These are phyloP conservation scores for Microcyclosporella mali DNA, from an alignment of 2,329 filamentous ascomycete species.

Conservation along the genomic window DNA sequence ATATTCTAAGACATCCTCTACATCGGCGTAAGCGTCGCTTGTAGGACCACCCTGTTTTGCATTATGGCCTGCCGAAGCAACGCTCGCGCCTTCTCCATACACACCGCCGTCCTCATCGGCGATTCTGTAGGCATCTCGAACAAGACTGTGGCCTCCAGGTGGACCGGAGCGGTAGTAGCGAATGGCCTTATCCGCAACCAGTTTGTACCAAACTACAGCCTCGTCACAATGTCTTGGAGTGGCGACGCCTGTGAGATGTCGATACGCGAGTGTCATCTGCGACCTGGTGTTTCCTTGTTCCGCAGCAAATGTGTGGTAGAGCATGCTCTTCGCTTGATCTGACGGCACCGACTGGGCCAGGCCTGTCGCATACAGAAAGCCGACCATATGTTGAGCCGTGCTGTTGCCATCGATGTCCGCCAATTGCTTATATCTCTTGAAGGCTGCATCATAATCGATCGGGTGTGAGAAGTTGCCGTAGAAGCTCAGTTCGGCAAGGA, in stretches of 20 bases:
- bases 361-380: conserved; percentile 91
- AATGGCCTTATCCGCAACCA: conserved; percentile 88
- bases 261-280: conserved; percentile 88
- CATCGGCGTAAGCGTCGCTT: conserved; percentile 74
- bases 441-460: conserved; percentile 70
- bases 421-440: conserved; percentile 72
- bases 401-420: conserved; percentile 74
- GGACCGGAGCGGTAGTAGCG: conserved; percentile 82
- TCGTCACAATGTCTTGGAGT: conserved; percentile 79
- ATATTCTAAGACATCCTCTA: conserved; percentile 93
- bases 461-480: conserved; percentile 90
- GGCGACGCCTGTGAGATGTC: conserved; percentile 78
- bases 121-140: conserved; percentile 73
- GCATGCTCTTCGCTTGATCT: conserved; percentile 83
- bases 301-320: conserved; percentile 93
- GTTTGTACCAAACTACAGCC: conserved; percentile 83
- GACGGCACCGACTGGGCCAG: conserved; percentile 72
- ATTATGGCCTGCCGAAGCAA: conserved; percentile 76
- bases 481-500: conserved; percentile 92
- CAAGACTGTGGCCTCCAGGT: conserved; percentile 74
- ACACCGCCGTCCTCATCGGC: conserved; percentile 87
- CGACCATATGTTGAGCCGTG: conserved; percentile 92
- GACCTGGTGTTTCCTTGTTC: conserved; percentile 74
- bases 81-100: conserved; percentile 92
- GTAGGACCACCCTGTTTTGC: conserved; percentile 66